These are phyloP conservation scores for Collybia nuda DNA, from an alignment of 768 basidiomycete genomes.

Conservation along the genomic window DNA sequence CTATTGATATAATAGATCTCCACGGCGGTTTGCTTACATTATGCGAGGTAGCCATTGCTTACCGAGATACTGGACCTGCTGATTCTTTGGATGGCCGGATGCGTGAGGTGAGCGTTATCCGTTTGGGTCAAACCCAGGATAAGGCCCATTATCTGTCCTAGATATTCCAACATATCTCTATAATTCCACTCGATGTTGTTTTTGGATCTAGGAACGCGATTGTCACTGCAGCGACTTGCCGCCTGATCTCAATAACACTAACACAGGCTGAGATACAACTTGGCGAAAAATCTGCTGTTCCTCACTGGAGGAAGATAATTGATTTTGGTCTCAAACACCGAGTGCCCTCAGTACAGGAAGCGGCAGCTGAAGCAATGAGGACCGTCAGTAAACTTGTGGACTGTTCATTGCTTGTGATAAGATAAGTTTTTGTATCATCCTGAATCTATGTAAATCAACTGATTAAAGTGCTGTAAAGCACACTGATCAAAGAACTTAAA, in stretches of 20 bases:
- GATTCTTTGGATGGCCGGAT: conserved; percentile 33
- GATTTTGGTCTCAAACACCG: conserved; percentile 74
- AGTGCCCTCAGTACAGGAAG: conserved; percentile 64
- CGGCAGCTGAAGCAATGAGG: conserved; percentile 70
- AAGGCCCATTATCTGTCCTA: conserved; percentile 23
- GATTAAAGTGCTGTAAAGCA: conserved; percentile 24
- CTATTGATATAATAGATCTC: conserved; percentile 66
- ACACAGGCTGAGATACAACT: conserved; percentile 54
- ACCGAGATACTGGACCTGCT: conserved; percentile 30
- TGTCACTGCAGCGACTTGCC: conserved; percentile 70
- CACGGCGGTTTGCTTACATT: conserved; percentile 83
- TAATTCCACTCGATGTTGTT: conserved; percentile 58
- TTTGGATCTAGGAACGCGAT: conserved; percentile 69
- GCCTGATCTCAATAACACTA: conserved; percentile 64
- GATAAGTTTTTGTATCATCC: conserved; percentile 54
- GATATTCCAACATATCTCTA: conserved; percentile 64
- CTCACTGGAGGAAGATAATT: conserved; percentile 68
- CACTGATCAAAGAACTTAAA: conserved; percentile 64
- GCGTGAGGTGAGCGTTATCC: conserved; percentile 41
- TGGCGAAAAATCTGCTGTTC: conserved; percentile 39
- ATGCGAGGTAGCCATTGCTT: conserved; percentile 69
- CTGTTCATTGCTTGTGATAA: conserved; percentile 60
- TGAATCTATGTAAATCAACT: conserved; percentile 2
- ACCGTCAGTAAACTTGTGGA: conserved; percentile 69
- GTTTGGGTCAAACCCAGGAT: neutral